phyloP scores from a whole-genome alignment of 192 early-diverging fungal genomes.

The Podila minutissima region DNA sequence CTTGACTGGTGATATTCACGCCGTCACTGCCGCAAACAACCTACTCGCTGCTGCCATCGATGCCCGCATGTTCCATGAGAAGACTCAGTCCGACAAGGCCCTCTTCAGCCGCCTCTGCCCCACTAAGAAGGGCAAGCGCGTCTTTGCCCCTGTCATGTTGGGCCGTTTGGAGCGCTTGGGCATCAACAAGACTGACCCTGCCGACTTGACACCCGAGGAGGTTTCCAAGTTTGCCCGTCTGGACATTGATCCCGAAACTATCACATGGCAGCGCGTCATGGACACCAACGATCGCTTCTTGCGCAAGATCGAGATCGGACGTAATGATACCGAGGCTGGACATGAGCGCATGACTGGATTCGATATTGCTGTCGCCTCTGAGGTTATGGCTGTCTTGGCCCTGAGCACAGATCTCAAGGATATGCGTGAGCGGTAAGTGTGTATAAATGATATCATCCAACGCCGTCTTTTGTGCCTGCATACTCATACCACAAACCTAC shows the following conservation, averaged over 20 bases:
- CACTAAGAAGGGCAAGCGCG: slow-evolving; percentile 83
- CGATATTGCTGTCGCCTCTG: slow-evolving; percentile 98
- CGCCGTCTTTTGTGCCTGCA: too few species aligned
- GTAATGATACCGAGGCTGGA: slow-evolving; percentile 88
- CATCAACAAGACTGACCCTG: slow-evolving; percentile 83
- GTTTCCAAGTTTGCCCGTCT: slow-evolving; percentile 83
- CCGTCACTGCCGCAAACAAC: slow-evolving; percentile 98
- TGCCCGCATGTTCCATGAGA: slow-evolving; percentile 97
- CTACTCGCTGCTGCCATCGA: slow-evolving; percentile 96
- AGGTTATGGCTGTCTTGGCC: slow-evolving; percentile 98
- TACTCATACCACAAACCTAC: not conserved
- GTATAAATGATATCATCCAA: too few species aligned
- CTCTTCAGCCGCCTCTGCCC: slow-evolving; percentile 92
- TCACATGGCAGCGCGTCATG: slow-evolving; percentile 96
- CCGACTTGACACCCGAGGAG: slow-evolving; percentile 83
- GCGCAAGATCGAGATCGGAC: slow-evolving; percentile 90
- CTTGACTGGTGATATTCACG: slow-evolving; percentile 99
- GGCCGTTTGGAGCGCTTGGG: slow-evolving; percentile 83
- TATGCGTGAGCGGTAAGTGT: slow-evolving; percentile 80
- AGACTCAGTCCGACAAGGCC: slow-evolving; percentile 62
- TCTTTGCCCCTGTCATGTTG: slow-evolving; percentile 87
- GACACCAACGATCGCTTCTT: slow-evolving; percentile 98
- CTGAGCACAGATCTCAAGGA: slow-evolving; percentile 90
- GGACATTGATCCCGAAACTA: slow-evolving; percentile 94
- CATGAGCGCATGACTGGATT: slow-evolving; percentile 91